Evolutionary conservation across 768 basidiomycete species (phyloP), one percentile per base, ranked within the genome.

Genomic region (Amanita pseudoporphyria): DNA sequence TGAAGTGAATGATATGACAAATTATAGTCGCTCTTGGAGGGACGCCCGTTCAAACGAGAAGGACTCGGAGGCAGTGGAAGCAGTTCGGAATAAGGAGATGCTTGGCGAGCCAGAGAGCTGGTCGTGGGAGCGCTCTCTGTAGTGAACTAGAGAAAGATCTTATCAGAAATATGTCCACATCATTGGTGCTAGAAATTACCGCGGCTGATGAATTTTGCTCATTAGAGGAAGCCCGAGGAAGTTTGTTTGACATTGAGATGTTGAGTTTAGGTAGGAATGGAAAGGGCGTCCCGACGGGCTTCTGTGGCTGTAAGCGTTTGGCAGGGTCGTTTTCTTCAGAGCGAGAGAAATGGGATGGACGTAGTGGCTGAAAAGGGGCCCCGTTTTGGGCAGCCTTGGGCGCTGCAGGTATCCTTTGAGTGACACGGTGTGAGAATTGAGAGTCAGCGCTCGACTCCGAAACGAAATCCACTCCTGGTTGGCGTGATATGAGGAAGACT

Each of bases 401-500:
- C 26, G 24, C 9, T 16, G n/a, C 7, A 5, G 28, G 26, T 14
- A 13, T 9, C 26, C 4, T 5, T 18, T 36, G 35, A 13, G 35
- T 18, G 16, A 18, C 44, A 10, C 14, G 21, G 33, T n/a, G 16
- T 6, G 43, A 10, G 6, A n/a, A 12, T 18, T 28, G 24, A 33
- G 44, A 33, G 31, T 3, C 13, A 9, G 9, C 24, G 30, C 44
- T 38, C 6, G 47, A 48, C n/a, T 48, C 47, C 12, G 42, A 18
- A 6, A 39, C n/a, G 39, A 49, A 49, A 19, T 49, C 39, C 28
- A 13, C 30, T 18, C 48, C 48, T 41, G 48, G 39, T 19, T 16
- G 26, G 16, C n/a, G 38, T 5, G 48, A 49, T 21, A 49, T 49
- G 5, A 49, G 41, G 48, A 49, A 49, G 24, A 49, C 48, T 9